phyloP scores from a whole-genome alignment of 2,329 filamentous ascomycete genomes.

The Monosporascus sp. region DNA sequence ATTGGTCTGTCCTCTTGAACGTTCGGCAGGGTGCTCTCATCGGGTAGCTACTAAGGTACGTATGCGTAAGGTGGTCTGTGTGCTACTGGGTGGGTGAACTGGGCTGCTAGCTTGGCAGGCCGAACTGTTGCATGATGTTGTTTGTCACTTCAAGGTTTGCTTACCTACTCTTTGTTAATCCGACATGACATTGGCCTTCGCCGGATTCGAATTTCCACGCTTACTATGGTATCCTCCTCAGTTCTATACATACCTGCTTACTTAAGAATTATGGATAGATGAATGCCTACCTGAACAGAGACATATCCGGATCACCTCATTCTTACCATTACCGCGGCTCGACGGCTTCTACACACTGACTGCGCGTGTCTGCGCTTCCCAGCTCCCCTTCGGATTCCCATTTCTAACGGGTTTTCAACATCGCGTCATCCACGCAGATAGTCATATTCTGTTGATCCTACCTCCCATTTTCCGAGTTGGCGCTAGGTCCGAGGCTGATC shows the following conservation, averaged over 20 bases:
- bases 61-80: too few relatives aligned
- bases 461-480: not conserved
- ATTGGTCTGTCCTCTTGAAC: too few relatives aligned
- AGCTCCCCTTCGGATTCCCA: not conserved
- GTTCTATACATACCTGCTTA: not conserved
- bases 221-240: too few relatives aligned
- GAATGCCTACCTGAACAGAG: not conserved
- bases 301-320: not conserved
- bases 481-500: not conserved
- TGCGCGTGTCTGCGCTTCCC: not conserved
- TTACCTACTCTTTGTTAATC: too few relatives aligned
- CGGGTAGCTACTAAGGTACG: too few relatives aligned
- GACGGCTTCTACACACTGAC: not conserved
- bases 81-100: too few relatives aligned
- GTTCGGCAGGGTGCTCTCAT: too few relatives aligned
- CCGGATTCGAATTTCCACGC: not conserved
- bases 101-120: too few relatives aligned
- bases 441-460: not conserved
- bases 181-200: not conserved
- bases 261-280: not conserved
- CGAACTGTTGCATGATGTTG: too few relatives aligned
- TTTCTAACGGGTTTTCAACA: not conserved
- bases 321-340: not conserved
- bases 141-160: too few relatives aligned
- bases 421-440: not conserved